Conservation (phyloP, 371 early-diverging fungal species). For the Mortierella sp. region DNA sequence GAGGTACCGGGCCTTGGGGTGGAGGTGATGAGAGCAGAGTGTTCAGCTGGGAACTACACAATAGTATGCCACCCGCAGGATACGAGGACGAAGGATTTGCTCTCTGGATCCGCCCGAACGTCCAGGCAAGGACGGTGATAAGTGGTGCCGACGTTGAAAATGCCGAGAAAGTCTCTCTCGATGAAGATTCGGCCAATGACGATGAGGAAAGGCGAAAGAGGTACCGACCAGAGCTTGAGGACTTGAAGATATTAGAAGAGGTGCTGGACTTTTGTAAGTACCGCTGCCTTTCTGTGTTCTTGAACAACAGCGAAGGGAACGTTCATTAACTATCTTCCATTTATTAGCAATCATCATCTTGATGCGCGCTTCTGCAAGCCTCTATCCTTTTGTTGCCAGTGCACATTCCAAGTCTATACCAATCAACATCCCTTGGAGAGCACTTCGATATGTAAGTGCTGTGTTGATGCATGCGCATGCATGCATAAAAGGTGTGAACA, state of each 20-base stretch:
- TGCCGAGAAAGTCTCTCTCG: neutral
- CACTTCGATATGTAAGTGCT: constrained; percentile 10
- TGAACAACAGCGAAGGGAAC: no score
- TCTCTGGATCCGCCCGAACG: constrained; percentile 35
- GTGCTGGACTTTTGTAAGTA: constrained; percentile 39
- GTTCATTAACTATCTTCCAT: neutral
- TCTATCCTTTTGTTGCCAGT: constrained; percentile 26
- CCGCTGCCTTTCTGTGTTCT: neutral
- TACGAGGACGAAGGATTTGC: constrained; percentile 43
- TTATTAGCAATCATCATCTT: constrained; percentile 28
- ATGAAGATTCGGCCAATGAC: neutral
- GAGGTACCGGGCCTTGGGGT: constrained; percentile 1
- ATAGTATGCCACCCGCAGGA: constrained; percentile 15
- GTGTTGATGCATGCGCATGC: no score
- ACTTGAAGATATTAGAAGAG: constrained; percentile 32
- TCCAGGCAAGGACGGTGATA: constrained; percentile 17
- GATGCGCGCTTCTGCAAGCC: constrained; percentile 38
- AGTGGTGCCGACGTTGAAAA: constrained; percentile 33
- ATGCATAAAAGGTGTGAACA: neutral
- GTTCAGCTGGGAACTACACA: constrained; percentile 25
- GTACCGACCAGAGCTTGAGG: constrained; percentile 27
- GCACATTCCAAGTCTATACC: constrained; percentile 31
- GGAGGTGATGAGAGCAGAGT: constrained; percentile 13
- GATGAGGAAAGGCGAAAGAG: constrained; percentile 6
- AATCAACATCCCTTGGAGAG: constrained; percentile 25